Conservation (phyloP, 2,329 filamentous ascomycete genomes). For the Lecanicillium sp. region DNA sequence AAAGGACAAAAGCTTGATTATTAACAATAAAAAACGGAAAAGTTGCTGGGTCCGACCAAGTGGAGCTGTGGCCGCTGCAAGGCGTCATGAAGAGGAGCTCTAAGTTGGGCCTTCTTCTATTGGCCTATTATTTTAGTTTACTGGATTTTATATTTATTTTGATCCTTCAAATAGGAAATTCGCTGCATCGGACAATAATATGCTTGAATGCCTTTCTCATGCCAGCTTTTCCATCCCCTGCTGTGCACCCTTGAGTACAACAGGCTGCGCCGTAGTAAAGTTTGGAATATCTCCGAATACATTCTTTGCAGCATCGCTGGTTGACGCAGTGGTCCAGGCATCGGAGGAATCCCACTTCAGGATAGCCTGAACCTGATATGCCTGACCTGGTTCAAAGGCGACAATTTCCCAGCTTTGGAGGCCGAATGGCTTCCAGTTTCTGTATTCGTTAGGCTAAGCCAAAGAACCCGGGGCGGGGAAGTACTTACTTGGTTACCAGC, state of each 20-base stretch:
- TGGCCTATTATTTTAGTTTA: too few relatives aligned
- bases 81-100: too few relatives aligned
- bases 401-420: conserved; percentile 15
- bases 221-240: background rate
- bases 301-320: background rate
- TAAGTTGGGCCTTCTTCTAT: too few relatives aligned
- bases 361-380: conserved; percentile 10
- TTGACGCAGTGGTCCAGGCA: background rate
- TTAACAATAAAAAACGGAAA: too few relatives aligned
- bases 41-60: too few relatives aligned
- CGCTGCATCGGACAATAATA: too few relatives aligned
- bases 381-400: background rate
- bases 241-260: background rate
- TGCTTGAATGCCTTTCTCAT: too few relatives aligned
- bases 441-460: background rate
- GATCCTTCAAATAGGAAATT: too few relatives aligned
- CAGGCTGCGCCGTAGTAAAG: conserved; percentile 8
- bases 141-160: too few relatives aligned
- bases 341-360: conserved; percentile 6
- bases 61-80: too few relatives aligned
- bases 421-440: conserved; percentile 7
- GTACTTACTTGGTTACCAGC: conserved; percentile 23
- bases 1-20: too few relatives aligned
- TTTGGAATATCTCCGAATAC: conserved; percentile 9
- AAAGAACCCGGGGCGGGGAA: too few relatives aligned